Percentiles rank a stretch among this genome's conserved stretches.
These are phyloP conservation scores for Amphirosellinia nigrospora DNA, from an alignment of 495 filamentous ascomycete species.

Conservation along the genomic window DNA sequence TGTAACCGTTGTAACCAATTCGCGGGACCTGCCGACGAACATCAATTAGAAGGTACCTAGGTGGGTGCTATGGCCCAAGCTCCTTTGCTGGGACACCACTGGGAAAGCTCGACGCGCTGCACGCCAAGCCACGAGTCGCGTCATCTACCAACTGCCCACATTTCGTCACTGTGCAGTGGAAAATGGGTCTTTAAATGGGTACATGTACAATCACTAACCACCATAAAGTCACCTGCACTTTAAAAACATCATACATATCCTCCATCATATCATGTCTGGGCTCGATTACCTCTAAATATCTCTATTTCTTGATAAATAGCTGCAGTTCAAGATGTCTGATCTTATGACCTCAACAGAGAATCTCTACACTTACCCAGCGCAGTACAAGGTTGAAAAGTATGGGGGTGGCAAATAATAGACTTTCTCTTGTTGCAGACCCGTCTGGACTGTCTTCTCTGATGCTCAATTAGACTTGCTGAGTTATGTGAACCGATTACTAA, in stretches of 20 bases:
- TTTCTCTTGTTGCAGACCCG: neutral
- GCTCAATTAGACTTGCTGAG: neutral
- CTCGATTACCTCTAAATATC: neutral
- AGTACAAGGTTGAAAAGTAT: neutral
- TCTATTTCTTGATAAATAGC: neutral
- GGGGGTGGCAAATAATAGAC: neutral
- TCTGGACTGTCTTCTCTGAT: neutral
- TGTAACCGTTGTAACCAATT: slow-evolving; percentile 1
- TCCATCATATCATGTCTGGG: neutral
- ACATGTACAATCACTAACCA: too few relatives aligned
- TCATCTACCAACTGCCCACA: slow-evolving; percentile 10
- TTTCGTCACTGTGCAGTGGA: slow-evolving; percentile 5
- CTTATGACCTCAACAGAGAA: neutral
- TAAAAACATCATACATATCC: neutral
- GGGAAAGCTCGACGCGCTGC: slow-evolving; percentile 2
- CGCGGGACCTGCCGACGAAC: slow-evolving; percentile 1
- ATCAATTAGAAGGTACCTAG: neutral
- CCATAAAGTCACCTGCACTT: neutral
- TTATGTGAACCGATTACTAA: neutral
- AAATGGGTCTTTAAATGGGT: neutral
- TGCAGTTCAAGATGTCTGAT: neutral
- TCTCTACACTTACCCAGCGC: neutral
- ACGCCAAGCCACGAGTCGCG: slow-evolving; percentile 9
- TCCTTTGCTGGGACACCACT: neutral
- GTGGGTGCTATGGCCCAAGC: slow-evolving; percentile 1